Conservation (phyloP, 331 rosid genomes). For the Quercus lobata region DNA sequence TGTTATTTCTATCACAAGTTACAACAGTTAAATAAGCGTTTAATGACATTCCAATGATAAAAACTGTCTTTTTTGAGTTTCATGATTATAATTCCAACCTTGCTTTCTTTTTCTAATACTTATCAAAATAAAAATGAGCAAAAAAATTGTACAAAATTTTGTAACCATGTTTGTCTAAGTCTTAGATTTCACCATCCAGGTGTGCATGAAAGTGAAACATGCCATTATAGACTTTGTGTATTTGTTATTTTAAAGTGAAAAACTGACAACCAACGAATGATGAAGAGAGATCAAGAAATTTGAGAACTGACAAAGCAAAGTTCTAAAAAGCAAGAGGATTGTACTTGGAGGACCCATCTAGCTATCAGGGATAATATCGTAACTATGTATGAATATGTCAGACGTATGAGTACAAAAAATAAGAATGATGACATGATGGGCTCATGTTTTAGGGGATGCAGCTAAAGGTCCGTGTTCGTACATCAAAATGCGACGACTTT, state of each 20-base stretch:
- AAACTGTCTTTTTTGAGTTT: too few relatives aligned
- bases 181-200: not conserved
- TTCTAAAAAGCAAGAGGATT: too few relatives aligned
- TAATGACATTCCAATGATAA: too few relatives aligned
- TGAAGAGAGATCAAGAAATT: too few relatives aligned
- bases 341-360: too few relatives aligned
- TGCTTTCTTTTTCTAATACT: too few relatives aligned
- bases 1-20: too few relatives aligned
- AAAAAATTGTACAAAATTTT: not conserved
- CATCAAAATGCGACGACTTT: not conserved
- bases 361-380: slow-evolving; percentile 9
- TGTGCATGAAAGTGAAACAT: not conserved
- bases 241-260: not conserved
- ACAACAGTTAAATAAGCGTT: too few relatives aligned
- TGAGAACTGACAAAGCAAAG: too few relatives aligned
- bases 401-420: not conserved
- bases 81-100: rapidly evolving
- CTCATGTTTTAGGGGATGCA: slow-evolving; percentile 14
- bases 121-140: too few relatives aligned
- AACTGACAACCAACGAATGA: too few relatives aligned
- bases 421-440: slow-evolving; percentile 49
- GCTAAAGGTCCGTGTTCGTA: not conserved
- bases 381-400: not conserved
- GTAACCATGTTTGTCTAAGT: not conserved
- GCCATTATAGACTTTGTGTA: not conserved